Evolutionary conservation across 495 filamentous ascomycete species (phyloP), one percentile per base, ranked within the genome.

Genomic region (Cetradonia linearis): DNA sequence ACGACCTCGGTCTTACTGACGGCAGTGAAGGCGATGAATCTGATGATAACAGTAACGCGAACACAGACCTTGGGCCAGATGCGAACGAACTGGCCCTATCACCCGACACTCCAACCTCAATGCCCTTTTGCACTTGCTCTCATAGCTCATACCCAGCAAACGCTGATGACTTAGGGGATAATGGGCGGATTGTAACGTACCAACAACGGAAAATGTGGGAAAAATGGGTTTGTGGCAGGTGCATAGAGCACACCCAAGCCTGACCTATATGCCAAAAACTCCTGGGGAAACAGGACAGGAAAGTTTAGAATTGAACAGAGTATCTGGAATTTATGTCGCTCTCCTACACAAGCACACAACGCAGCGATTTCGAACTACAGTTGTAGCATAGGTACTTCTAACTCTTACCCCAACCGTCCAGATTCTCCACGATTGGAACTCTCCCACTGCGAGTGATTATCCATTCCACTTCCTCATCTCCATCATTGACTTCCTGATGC

Each of bases 401-500:
- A 37, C 44, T 61, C 23, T 52, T 56, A 25, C 79, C 78, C 83
- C 83, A 85, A 5, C 74, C 79, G 8, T 76, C 73, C 25, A 86
- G 64, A 64, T 83, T 79, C 54, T 78, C 77, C 16, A 84, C 81
- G 3, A 79, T 72, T 1, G 82, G 83, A 52, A 72, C 69, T 5
- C 76, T 65, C 13, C 83, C 84, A 67, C 77, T 80, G 18, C 82
- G 73, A 10, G 77, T 81, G 44, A 86, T 74, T 20, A 85, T 76
- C 80, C 82, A 84, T 33, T 77, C 73, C 14, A 84, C 67, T 23
- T 84, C 79, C 28, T 75, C 76, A 30, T 81, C 78, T 13, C 75
- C 73, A 28, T 86, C 80, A 67, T 87, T 86, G n/a, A 84, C 69
- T 65, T 78, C 77, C 65, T 86, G 84, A 68, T 87, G 82, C 66